phyloP scores from a whole-genome alignment of 2,329 filamentous ascomycete genomes.

The Penicillium sp. region DNA sequence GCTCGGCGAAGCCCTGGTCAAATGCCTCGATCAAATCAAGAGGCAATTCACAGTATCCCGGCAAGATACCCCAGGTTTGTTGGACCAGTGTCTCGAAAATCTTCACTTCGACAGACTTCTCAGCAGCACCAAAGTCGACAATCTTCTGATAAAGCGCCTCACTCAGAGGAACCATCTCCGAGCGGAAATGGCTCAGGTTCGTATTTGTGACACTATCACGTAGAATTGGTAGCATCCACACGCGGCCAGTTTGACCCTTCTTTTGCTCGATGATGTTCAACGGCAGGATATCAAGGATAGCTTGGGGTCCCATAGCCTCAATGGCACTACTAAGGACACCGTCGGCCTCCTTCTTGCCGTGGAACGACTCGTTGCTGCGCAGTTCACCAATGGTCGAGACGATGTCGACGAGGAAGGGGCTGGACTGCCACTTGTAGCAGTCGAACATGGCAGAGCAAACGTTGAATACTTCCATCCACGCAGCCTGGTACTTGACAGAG shows the following conservation, averaged over 20 bases:
- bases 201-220: conserved; percentile 91
- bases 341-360: conserved; percentile 93
- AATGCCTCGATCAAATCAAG: conserved; percentile 77
- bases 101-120: conserved; percentile 95
- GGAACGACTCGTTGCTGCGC: conserved; percentile 83
- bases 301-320: conserved; percentile 85
- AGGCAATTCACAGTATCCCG: conserved; percentile 92
- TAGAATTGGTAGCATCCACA: conserved; percentile 92
- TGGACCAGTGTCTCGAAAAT: conserved; percentile 96
- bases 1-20: conserved; percentile 85
- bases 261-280: conserved; percentile 81
- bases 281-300: conserved; percentile 79
- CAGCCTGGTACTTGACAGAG: conserved; percentile 88
- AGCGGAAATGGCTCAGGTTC: conserved; percentile 79
- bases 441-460: conserved; percentile 88
- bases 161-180: conserved; percentile 85
- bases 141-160: conserved; percentile 88
- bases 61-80: conserved; percentile 91
- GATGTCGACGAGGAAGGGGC: conserved; percentile 75
- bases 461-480: conserved; percentile 93
- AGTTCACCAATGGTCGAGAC: conserved; percentile 83
- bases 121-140: conserved; percentile 75
- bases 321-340: conserved; percentile 86
- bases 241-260: conserved; percentile 78
- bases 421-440: conserved; percentile 79